Percentiles rank a stretch among this genome's conserved stretches.
Conservation (phyloP, 2,329 filamentous ascomycete species). For the Xylogone sp. region DNA sequence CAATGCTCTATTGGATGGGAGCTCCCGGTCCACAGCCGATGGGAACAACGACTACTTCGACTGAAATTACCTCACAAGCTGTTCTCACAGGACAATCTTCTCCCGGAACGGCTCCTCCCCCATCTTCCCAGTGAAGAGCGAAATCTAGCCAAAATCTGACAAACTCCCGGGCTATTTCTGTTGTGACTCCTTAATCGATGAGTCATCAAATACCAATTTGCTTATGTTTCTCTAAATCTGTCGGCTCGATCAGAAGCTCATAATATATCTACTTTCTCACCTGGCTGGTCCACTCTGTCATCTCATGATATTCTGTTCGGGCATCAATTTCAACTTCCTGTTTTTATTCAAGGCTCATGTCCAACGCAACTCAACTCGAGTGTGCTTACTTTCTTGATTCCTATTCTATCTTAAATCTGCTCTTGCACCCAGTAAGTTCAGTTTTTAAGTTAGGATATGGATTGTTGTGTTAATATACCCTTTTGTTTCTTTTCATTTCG, state of each 20-base stretch:
- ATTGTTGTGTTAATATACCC: not conserved
- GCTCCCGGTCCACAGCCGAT: not conserved
- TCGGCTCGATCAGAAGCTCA: not conserved
- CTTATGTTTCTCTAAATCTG: not conserved
- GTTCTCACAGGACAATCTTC: not conserved
- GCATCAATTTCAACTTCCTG: not conserved
- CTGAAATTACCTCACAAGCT: not conserved
- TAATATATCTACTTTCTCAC: not conserved
- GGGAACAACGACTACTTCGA: not conserved
- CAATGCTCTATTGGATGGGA: not conserved
- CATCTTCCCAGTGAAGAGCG: not conserved
- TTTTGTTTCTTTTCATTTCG: not conserved
- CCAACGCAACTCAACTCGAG: not conserved
- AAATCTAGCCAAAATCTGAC: not conserved
- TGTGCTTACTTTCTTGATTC: not conserved
- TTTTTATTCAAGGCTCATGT: not conserved
- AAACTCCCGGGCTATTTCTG: too few species aligned
- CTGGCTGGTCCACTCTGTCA: not conserved
- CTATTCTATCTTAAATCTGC: not conserved
- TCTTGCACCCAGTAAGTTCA: not conserved
- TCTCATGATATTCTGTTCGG: not conserved
- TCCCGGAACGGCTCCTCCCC: not conserved
- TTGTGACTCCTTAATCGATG: not conserved
- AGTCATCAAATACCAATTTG: not conserved
- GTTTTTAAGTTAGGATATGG: not conserved